A percentile compares a stretch with the other conserved stretches of the same genome.
These are phyloP conservation scores for Candida boidinii DNA, from an alignment of 805 yeast genomes.

Conservation along the genomic window DNA sequence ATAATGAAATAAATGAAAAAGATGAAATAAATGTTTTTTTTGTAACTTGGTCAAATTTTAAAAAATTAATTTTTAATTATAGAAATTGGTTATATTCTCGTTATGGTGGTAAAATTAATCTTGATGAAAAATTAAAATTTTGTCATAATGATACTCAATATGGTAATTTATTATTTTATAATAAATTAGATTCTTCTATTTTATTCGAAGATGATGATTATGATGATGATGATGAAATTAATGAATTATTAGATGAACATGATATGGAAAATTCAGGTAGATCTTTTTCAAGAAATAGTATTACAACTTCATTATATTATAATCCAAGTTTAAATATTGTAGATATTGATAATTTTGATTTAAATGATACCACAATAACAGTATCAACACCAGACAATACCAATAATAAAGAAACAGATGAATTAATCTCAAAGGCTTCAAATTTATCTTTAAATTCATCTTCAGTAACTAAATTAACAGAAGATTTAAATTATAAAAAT, in stretches of 20 bases:
- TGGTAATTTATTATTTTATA: slow-evolving; percentile 71
- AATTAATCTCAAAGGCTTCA: slow-evolving; percentile 11
- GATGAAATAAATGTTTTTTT: slow-evolving; percentile 32
- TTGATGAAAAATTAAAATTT: slow-evolving; percentile 53
- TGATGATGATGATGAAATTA: slow-evolving; percentile 13
- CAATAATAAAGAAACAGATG: slow-evolving; percentile 2
- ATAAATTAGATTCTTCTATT: slow-evolving; percentile 18
- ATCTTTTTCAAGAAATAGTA: neutral
- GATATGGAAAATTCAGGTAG: slow-evolving; percentile 9
- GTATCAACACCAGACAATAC: neutral
- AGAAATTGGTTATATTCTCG: slow-evolving; percentile 50
- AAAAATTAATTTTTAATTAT: slow-evolving; percentile 40
- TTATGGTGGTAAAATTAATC: slow-evolving; percentile 32
- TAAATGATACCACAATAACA: neutral
- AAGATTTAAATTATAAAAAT: slow-evolving; percentile 20
- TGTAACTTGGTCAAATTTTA: slow-evolving; percentile 42
- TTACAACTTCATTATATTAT: too few relatives aligned
- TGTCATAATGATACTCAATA: slow-evolving; percentile 97
- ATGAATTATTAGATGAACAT: slow-evolving; percentile 16
- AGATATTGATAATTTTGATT: neutral
- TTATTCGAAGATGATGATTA: slow-evolving; percentile 20
- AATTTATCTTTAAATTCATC: slow-evolving; percentile 11
- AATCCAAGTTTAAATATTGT: slow-evolving; percentile 6
- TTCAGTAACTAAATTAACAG: slow-evolving; percentile 11
- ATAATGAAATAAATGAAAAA: slow-evolving; percentile 22